These are phyloP conservation scores for Fusarium redolens DNA, from an alignment of 2,329 filamentous ascomycete species.

Conservation along the genomic window DNA sequence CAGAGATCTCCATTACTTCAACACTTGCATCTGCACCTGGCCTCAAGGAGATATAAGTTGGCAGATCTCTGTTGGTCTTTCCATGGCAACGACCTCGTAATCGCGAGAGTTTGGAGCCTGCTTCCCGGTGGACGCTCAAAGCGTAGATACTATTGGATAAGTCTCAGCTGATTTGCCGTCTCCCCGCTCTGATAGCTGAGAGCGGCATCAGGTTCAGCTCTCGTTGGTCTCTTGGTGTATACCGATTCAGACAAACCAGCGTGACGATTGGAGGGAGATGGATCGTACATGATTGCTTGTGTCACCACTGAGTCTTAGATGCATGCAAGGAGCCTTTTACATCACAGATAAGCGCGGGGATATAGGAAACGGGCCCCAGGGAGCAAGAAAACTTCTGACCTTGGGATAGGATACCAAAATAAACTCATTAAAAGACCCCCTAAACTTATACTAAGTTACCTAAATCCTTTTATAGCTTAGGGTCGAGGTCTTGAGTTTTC, in stretches of 20 bases:
- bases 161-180: background rate
- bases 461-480: background rate
- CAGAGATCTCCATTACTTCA: background rate
- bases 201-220: background rate
- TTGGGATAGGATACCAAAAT: background rate
- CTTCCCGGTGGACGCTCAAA: too few relatives aligned
- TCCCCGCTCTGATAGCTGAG: background rate
- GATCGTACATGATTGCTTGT: background rate
- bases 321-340: background rate
- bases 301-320: background rate
- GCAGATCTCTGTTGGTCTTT: too few relatives aligned
- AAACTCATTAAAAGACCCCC: background rate
- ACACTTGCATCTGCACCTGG: background rate
- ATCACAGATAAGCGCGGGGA: background rate
- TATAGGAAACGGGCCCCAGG: background rate
- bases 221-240: background rate
- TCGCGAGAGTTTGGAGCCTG: background rate
- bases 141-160: background rate
- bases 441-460: fast-evolving
- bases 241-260: too few relatives aligned
- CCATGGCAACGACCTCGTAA: background rate
- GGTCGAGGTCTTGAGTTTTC: too few relatives aligned
- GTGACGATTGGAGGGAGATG: background rate
- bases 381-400: background rate
- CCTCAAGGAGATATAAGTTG: too few relatives aligned